Evolutionary conservation across 176 grass and related monocot genomes (phyloP).

Genomic region (Chrysopogon serrulatus): DNA sequence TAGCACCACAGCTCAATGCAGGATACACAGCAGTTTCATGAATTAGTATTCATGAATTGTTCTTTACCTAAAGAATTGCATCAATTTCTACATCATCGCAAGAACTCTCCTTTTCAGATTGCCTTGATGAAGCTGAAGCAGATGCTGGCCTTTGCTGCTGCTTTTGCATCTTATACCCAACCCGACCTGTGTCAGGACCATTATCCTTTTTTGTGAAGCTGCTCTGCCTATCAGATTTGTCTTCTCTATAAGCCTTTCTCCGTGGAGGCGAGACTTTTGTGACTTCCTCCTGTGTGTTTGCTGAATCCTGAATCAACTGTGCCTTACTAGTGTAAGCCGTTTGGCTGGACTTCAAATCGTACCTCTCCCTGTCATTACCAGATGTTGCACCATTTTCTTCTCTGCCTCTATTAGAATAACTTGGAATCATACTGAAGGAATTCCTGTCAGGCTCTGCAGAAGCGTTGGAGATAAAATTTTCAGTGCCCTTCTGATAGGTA

Average conservation of each 20-base stretch:
- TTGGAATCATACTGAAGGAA: conserved; percentile 65
- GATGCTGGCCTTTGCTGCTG: conserved; percentile 55
- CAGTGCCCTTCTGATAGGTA: conserved; percentile 43
- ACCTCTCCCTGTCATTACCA: conserved; percentile 67
- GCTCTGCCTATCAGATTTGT: conserved; percentile 71
- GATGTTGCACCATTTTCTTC: conserved; percentile 59
- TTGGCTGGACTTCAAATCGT: conserved; percentile 51
- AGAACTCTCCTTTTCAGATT: conserved; percentile 82
- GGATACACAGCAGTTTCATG: background rate
- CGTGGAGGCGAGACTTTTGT: conserved; percentile 89
- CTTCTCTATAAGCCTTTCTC: conserved; percentile 77
- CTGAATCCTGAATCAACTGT: conserved; percentile 54
- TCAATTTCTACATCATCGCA: conserved; percentile 84
- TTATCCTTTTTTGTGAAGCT: conserved; percentile 70
- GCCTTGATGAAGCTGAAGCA: conserved; percentile 42
- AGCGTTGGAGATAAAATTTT: conserved; percentile 57
- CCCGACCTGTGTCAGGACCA: conserved; percentile 31
- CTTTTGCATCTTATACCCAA: conserved; percentile 59
- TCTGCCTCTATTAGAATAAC: conserved; percentile 58
- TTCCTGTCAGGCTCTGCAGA: conserved; percentile 65
- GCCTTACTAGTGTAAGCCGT: conserved; percentile 43
- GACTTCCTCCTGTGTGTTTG: conserved; percentile 58
- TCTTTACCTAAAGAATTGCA: conserved; percentile 89
- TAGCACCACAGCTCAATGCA: background rate
- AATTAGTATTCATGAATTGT: no score